These are phyloP conservation scores for Dactylellina drechsleri DNA, from an alignment of 2,329 filamentous ascomycete genomes.

Conservation along the genomic window DNA sequence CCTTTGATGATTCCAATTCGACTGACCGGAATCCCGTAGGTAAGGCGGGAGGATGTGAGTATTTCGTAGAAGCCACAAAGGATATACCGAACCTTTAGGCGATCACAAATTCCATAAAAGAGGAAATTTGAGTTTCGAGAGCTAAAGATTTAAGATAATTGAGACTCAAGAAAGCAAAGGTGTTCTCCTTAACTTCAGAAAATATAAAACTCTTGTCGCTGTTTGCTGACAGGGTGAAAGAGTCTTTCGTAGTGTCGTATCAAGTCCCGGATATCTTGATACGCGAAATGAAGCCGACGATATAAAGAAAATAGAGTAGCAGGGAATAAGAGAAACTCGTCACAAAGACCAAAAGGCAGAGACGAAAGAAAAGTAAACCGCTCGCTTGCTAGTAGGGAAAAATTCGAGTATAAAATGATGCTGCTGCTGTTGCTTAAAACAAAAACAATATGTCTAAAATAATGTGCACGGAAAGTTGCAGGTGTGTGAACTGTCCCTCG, in stretches of 20 bases:
- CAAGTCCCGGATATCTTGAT: slow-evolving; percentile 45
- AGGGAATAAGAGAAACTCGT: slow-evolving; percentile 46
- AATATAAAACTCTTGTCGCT: too few species aligned
- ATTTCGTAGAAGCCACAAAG: slow-evolving; percentile 45
- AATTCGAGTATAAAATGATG: slow-evolving; percentile 50
- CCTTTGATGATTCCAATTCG: slow-evolving; percentile 36
- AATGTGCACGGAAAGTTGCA: slow-evolving; percentile 38
- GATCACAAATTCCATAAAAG: slow-evolving; percentile 50
- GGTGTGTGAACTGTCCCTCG: slow-evolving; percentile 40
- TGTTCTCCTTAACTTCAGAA: not conserved
- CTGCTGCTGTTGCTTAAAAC: slow-evolving; percentile 57
- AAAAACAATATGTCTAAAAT: slow-evolving; percentile 51
- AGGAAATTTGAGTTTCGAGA: not conserved
- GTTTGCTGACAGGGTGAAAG: slow-evolving; percentile 24
- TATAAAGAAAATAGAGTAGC: slow-evolving; percentile 52
- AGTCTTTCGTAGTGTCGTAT: slow-evolving; percentile 32
- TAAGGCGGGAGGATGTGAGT: slow-evolving; percentile 30
- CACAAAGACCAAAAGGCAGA: slow-evolving; percentile 58
- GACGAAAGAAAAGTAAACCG: slow-evolving; percentile 41
- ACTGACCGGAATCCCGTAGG: slow-evolving; percentile 40
- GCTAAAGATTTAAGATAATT: slow-evolving; percentile 1
- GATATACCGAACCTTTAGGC: slow-evolving; percentile 43
- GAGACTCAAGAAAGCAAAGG: slow-evolving; percentile 13
- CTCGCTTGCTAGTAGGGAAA: slow-evolving; percentile 48
- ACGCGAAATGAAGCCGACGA: slow-evolving; percentile 28